Evolutionary conservation across 1,284 basidiomycete species (phyloP), one percentile per base, ranked within the genome.

Genomic region (Heterobasidion irregulare): DNA sequence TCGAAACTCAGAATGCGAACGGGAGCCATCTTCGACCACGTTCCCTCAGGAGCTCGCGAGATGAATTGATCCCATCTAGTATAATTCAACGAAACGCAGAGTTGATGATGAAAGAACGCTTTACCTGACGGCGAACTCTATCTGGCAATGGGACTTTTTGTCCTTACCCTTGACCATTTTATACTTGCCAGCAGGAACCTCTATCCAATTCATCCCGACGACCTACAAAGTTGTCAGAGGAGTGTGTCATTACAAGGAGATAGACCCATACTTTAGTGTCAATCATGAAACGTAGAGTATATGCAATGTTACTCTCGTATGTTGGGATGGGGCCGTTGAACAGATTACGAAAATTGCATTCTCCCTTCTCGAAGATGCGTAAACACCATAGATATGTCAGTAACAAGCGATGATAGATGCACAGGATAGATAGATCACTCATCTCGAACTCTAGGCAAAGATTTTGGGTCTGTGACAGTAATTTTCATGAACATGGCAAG

Each of bases 141-240:
- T 78, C 65, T 98, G 94, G 68, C 92, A 97, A 45, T 78, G 78
- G 0, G 94, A 95, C 47, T 78, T 77, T 66, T 84, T 89, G 35
- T 78, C 75, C 35, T 75, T 73, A 8, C 70, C 74, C 0, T 77
- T 63, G 15, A 86, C 59, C 8, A 95, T 62, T 15, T 75, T 74
- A 65, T 97, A 98, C 62, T 83, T 84, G 1, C 90, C 89, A 1
- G 86, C 83, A 2, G 89, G 88, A 16, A 94, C 74, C 69, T 97
- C 93, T 45, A 98, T 86, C 94, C 94, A 98, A 66, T 96, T 98
- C 94, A 98, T 98, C 3, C 94, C 94, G 47, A 94, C 86, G 19
- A 98, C 83, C 91, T 95, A 60, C 8, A 41, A 51, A 10, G 56
- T 56, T 47, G 59, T 26, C 33, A 43, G 26, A 26, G 26, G 26